Base-by-base conservation (phyloP, 106 monocot genomes). In the Alisma plantagoaquatica region DNA sequence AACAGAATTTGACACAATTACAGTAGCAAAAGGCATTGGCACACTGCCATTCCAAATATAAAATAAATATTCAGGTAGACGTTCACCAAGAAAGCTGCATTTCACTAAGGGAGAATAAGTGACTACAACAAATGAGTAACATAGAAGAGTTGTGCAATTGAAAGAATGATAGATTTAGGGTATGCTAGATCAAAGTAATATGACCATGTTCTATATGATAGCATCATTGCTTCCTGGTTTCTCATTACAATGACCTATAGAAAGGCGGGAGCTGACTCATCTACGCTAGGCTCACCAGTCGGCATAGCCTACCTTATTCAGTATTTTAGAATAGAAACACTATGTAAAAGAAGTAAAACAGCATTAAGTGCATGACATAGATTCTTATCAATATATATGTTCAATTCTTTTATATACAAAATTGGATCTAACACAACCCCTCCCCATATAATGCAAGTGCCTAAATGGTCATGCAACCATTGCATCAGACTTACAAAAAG, bases 1-100 rank as follows among this genome's bases (percentile, higher is more conserved):
- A 59, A 85, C 98, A 58, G 98, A 98, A 69, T 98, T 90, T 61
- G 98, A 98, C 60, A 98, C 78, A 89, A 98, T 98, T 15, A 90
- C 98, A 56, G 84, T 78, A 31, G 98, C 81, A 79, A 98, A 98
- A 54, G 90, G 85, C 35, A 71, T 50, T 62, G 85, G 79, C 12
- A 89, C 98, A 70, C 98, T 85, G 22, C 98, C 70, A 54, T 98
- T 90, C 57, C 89, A 38, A 51, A 98, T 90, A 86, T 98, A 98
- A 51, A 98, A 45, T 65, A 98, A 75, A 1, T 84, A 90, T 67
- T 90, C 98, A 29, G 98, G 98, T 65, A 98, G 82, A 51, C 89
- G 80, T 49, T 85, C 98, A 59, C 98, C 98, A 7, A 98, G 60
- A 15, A 90, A 81, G 65, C 98, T 98, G 43, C 90, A 75, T 57